Conservation (phyloP, 2,329 filamentous ascomycete genomes). For the Clonostachys rosea region DNA sequence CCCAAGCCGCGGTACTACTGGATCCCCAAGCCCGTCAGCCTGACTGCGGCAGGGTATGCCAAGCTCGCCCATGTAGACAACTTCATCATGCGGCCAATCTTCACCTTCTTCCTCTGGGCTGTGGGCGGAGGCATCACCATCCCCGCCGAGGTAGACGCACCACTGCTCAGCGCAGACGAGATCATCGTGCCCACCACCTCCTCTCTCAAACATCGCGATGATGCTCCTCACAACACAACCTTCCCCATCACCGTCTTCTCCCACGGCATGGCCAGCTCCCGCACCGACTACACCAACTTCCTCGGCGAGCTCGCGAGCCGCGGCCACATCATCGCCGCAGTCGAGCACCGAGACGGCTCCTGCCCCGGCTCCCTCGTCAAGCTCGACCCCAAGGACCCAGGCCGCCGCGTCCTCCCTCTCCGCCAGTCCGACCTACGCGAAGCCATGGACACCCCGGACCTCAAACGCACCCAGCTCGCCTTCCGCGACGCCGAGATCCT, state of each 20-base stretch:
- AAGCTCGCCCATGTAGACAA: conserved; percentile 36
- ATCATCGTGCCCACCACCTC: conserved; percentile 34
- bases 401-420: conserved; percentile 26
- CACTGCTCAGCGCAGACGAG: conserved; percentile 19
- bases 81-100: conserved; percentile 32
- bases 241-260: conserved; percentile 46
- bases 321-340: conserved; percentile 40
- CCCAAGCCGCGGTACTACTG: conserved; percentile 29
- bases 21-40: conserved; percentile 35
- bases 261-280: conserved; percentile 43
- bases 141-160: conserved; percentile 40
- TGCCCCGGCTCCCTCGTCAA: conserved; percentile 37
- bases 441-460: conserved; percentile 24
- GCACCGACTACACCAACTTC: conserved; percentile 48
- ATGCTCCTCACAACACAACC: background rate
- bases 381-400: conserved; percentile 12
- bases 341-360: conserved; percentile 49
- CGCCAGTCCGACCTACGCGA: conserved; percentile 22
- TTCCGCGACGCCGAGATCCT: conserved; percentile 47
- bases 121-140: conserved; percentile 38
- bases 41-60: conserved; percentile 41
- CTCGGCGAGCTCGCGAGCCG: conserved; percentile 43
- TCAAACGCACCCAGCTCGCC: conserved; percentile 41
- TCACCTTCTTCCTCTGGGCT: conserved; percentile 33
- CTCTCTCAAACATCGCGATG: conserved; percentile 9